Conservation (phyloP, 352 stramenopile species). For the Plasmopara viticola region DNA sequence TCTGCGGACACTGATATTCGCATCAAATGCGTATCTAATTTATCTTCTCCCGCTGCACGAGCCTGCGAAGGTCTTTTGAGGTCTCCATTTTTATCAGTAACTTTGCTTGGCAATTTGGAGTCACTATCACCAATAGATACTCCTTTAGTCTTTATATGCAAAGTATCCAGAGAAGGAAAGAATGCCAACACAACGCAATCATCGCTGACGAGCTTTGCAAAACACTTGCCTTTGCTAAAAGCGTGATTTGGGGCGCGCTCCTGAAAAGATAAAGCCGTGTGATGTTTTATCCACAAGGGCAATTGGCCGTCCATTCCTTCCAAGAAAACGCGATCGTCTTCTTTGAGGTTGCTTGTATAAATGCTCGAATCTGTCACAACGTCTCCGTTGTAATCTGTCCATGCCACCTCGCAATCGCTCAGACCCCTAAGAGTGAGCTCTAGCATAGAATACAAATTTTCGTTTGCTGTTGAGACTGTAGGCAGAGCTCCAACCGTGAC, state of each 20-base stretch:
- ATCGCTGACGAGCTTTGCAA: conserved; percentile 73
- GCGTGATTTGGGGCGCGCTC: conserved; percentile 25
- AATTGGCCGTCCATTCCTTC: conserved; percentile 51
- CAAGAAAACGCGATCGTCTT: conserved; percentile 36
- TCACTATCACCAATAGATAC: conserved; percentile 7
- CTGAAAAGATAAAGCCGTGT: conserved; percentile 37
- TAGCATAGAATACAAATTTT: conserved; percentile 84
- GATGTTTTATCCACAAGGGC: conserved; percentile 66
- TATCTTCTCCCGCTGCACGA: conserved; percentile 21
- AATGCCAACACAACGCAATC: conserved; percentile 74
- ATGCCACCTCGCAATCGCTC: conserved; percentile 81
- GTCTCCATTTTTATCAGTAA: conserved; percentile 10
- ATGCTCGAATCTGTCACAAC: conserved; percentile 17
- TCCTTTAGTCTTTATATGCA: conserved; percentile 32
- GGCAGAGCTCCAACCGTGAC: conserved; percentile 2
- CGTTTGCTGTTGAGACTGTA: conserved; percentile 56
- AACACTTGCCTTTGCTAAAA: conserved; percentile 78
- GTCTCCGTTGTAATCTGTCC: conserved; percentile 69
- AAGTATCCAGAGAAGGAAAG: conserved; percentile 54
- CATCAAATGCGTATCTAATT: conserved; percentile 20
- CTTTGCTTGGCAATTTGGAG: conserved; percentile 5
- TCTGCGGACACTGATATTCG: conserved; percentile 74
- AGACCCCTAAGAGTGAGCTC: conserved; percentile 65
- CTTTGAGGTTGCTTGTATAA: conserved; percentile 11
- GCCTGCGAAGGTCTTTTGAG: conserved; percentile 11